A percentile compares a stretch with the other conserved stretches of the same genome.
These are phyloP conservation scores for Naegleria lovaniensis DNA, from an alignment of 208 protist species.

Conservation along the genomic window DNA sequence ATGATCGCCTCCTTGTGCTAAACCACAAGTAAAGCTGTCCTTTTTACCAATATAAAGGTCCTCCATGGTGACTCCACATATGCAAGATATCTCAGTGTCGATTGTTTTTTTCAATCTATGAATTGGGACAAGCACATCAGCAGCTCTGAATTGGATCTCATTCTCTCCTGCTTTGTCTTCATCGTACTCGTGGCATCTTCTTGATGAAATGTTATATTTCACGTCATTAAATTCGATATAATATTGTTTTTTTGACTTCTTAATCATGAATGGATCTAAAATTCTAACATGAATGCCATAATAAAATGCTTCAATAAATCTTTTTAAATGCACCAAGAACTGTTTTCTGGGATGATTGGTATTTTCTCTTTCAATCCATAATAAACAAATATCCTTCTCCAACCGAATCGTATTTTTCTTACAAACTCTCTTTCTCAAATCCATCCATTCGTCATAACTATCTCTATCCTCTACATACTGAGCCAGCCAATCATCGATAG, in stretches of 20 bases:
- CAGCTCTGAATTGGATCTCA: not conserved
- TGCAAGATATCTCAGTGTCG: not conserved
- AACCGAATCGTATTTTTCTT: not conserved
- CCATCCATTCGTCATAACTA: not conserved
- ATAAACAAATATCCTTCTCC: not conserved
- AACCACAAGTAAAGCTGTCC: not conserved
- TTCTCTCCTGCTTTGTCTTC: not conserved
- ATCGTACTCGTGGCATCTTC: not conserved
- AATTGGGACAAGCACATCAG: not conserved
- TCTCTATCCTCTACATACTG: slow-evolving; percentile 15
- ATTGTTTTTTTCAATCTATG: not conserved
- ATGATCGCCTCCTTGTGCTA: not conserved
- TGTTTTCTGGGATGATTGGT: not conserved
- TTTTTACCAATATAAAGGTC: not conserved
- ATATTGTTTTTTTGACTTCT: not conserved
- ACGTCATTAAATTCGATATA: not conserved
- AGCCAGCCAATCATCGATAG: slow-evolving; percentile 18
- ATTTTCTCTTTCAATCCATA: not conserved
- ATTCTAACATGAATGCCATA: not conserved
- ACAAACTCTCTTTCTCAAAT: not conserved
- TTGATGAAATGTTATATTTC: not conserved
- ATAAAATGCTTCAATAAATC: not conserved
- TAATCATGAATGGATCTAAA: not conserved
- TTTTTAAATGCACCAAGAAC: not conserved
- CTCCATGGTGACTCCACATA: slow-evolving; percentile 2